Evolutionary conservation across 176 grass and related monocot genomes (phyloP).

Genomic region (Juncus inflexus): DNA sequence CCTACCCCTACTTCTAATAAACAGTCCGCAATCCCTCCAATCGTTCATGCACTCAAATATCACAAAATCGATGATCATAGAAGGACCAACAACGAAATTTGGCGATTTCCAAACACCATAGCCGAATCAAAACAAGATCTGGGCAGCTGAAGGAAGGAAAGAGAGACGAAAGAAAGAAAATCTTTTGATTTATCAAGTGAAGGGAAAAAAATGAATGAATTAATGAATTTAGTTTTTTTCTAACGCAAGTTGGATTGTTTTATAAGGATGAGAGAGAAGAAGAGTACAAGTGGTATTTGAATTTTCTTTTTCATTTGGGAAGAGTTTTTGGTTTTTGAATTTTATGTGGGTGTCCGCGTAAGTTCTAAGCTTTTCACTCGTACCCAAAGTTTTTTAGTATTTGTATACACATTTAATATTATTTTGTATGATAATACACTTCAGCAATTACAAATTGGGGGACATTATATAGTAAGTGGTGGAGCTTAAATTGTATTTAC

Average conservation of each 20-base stretch:
- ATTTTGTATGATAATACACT: too few species aligned
- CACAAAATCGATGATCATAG: constrained; percentile 27
- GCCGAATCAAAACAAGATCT: neutral
- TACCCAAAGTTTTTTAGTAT: constrained; percentile 4
- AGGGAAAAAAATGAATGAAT: neutral
- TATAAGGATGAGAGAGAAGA: constrained; percentile 17
- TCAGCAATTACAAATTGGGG: too few species aligned
- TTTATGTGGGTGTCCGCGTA: neutral
- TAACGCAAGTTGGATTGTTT: neutral
- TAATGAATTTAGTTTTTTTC: constrained; percentile 4
- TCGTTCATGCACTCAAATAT: constrained; percentile 25
- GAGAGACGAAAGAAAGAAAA: neutral
- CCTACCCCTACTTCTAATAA: constrained; percentile 23
- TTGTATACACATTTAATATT: too few species aligned
- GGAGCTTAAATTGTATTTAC: too few species aligned
- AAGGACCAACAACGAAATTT: constrained; percentile 3
- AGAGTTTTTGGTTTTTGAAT: neutral
- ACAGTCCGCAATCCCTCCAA: constrained; percentile 29
- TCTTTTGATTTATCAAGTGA: neutral
- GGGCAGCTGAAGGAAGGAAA: constrained; percentile 1
- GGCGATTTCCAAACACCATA: constrained; percentile 8
- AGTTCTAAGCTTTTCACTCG: neutral
- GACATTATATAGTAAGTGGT: too few species aligned
- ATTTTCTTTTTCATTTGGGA: constrained; percentile 2
- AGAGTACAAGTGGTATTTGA: constrained; percentile 18